Conservation (phyloP, 2,329 filamentous ascomycete species). For the Aspergillus sp. region DNA sequence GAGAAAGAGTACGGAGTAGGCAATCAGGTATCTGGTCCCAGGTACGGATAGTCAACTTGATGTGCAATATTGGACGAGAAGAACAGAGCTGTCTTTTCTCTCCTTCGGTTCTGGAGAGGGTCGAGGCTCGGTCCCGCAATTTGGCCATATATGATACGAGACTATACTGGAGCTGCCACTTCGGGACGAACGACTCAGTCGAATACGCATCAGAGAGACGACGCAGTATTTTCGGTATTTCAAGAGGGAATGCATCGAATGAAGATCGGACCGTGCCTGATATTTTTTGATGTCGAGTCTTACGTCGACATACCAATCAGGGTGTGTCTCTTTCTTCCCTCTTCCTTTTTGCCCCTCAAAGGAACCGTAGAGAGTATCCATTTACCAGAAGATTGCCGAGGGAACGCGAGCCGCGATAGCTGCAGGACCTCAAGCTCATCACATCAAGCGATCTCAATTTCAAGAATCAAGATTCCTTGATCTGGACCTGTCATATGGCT, state of each 20-base stretch:
- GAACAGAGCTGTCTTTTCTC: not conserved
- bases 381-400: not conserved
- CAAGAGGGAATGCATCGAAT: not conserved
- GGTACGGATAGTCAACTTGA: no score
- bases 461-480: not conserved
- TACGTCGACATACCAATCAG: not conserved
- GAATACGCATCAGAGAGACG: not conserved
- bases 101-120: not conserved
- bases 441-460: constrained; percentile 2
- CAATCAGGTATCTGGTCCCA: not conserved
- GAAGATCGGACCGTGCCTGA: not conserved
- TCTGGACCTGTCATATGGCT: constrained; percentile 9
- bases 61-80: no score
- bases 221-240: not conserved
- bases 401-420: not conserved
- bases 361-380: not conserved
- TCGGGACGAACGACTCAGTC: not conserved
- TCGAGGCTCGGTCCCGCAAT: not conserved
- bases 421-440: not conserved
- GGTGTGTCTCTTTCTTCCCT: not conserved
- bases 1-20: not conserved
- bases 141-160: not conserved
- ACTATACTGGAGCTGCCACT: not conserved
- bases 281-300: not conserved
- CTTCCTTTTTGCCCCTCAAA: no score